These are phyloP conservation scores for Abortiporus biennis DNA, from an alignment of 1,284 basidiomycete genomes.

Conservation along the genomic window DNA sequence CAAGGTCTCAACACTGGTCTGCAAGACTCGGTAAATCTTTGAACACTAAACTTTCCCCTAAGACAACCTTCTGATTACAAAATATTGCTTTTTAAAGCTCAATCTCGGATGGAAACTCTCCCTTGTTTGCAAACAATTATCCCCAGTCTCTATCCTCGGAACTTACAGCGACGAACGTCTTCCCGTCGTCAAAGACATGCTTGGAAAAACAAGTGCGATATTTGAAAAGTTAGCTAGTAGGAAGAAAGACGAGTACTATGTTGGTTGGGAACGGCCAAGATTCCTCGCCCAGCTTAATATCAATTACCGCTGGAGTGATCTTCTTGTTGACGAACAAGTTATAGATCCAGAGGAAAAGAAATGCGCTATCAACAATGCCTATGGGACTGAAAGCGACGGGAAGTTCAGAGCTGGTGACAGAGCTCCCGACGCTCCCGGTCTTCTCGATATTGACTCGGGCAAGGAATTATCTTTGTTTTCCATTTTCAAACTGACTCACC, in stretches of 20 bases:
- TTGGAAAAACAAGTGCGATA: conserved; percentile 6
- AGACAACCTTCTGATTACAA: neutral
- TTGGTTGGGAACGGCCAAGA: neutral
- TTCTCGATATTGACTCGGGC: conserved; percentile 14
- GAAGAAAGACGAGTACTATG: neutral
- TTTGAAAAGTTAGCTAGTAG: conserved; percentile 7
- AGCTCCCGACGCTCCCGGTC: conserved; percentile 33
- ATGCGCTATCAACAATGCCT: neutral
- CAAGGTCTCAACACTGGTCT: conserved; percentile 19
- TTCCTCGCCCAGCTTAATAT: conserved; percentile 33
- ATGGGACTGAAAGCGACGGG: conserved; percentile 5
- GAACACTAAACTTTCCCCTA: no score
- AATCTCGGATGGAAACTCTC: conserved; percentile 22
- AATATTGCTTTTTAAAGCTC: conserved; percentile 14
- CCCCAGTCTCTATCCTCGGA: conserved; percentile 12
- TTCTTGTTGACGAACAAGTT: conserved; percentile 36
- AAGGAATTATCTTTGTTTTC: neutral
- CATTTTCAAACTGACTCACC: neutral
- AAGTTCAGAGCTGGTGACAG: conserved; percentile 33
- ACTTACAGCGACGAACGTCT: neutral
- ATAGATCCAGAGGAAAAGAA: neutral
- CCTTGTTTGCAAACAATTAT: conserved; percentile 14
- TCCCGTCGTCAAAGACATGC: neutral
- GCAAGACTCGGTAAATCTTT: conserved; percentile 17
- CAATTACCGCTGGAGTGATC: conserved; percentile 38